Conservation (phyloP, 176 grass and related monocot species). For the Ensete ventricosum region DNA sequence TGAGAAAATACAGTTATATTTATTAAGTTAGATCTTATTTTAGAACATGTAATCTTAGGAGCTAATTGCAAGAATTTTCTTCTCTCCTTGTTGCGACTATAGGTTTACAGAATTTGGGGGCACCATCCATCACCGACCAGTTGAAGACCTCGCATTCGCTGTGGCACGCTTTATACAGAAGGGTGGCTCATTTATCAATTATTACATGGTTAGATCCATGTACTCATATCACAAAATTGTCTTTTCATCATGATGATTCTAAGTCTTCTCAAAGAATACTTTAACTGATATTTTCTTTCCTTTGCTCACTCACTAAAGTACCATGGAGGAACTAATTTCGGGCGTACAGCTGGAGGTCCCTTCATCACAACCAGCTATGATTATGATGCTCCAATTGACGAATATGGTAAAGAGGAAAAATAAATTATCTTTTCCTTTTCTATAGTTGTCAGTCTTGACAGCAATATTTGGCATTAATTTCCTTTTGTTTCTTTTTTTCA, state of each 20-base stretch:
- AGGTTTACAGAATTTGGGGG: slow-evolving; percentile 99
- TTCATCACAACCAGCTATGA: slow-evolving; percentile 99
- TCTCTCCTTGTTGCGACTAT: background rate
- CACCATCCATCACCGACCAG: slow-evolving; percentile 74
- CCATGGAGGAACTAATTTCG: slow-evolving; percentile 98
- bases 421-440: slow-evolving; percentile 2
- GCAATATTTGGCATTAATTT: background rate
- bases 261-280: background rate
- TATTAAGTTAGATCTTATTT: background rate
- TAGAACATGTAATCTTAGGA: background rate
- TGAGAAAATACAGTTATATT: too few species aligned
- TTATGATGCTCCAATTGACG: slow-evolving; percentile 98
- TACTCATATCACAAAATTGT: background rate
- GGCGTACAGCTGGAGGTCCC: slow-evolving; percentile 84
- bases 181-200: slow-evolving; percentile 98
- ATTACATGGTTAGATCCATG: slow-evolving; percentile 67
- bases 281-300: slow-evolving; percentile 14
- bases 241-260: background rate
- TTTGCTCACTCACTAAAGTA: slow-evolving; percentile 50
- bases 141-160: slow-evolving; percentile 82
- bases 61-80: background rate
- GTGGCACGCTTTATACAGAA: slow-evolving; percentile 95
- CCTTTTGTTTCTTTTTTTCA: background rate
- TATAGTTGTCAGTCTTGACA: background rate
- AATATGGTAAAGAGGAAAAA: slow-evolving; percentile 59